Conservation (phyloP, 352 stramenopile species). For the Globisporangium megalacanthum region DNA sequence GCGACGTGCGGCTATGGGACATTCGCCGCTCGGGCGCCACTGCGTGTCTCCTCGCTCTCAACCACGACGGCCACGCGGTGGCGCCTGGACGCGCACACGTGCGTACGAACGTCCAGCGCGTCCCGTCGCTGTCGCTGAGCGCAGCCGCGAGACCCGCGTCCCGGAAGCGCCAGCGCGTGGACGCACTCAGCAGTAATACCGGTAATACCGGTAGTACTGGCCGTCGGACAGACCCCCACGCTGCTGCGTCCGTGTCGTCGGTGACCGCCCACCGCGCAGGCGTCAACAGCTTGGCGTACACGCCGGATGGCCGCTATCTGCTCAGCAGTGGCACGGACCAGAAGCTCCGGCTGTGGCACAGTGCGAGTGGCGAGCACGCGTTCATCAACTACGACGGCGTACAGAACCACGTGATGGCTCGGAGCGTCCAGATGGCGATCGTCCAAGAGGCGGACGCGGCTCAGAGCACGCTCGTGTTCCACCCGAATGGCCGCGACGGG, state of each 20-base stretch:
- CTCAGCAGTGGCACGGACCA: conserved; percentile 56
- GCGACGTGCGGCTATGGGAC: conserved; percentile 82
- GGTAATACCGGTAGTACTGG: neutral
- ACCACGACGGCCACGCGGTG: conserved; percentile 51
- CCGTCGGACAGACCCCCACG: conserved; percentile 45
- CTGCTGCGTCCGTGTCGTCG: conserved; percentile 39
- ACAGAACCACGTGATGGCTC: conserved; percentile 20
- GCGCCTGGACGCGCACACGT: conserved; percentile 44
- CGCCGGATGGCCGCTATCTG: conserved; percentile 55
- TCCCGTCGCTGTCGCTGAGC: conserved; percentile 28
- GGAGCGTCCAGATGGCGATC: conserved; percentile 51
- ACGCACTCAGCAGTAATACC: neutral
- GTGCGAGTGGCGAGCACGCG: conserved; percentile 44
- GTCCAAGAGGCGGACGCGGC: conserved; percentile 48
- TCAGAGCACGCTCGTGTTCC: conserved; percentile 50
- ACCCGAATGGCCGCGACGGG: conserved; percentile 50
- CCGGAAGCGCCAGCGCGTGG: conserved; percentile 25
- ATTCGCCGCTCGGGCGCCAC: conserved; percentile 78
- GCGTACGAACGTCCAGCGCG: conserved; percentile 41
- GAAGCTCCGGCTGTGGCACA: conserved; percentile 64
- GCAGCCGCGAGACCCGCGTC: conserved; percentile 6
- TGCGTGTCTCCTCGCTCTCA: conserved; percentile 77
- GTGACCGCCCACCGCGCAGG: conserved; percentile 41
- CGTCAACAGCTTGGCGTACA: conserved; percentile 60
- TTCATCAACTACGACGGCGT: conserved; percentile 68